Evolutionary conservation across 2,329 filamentous ascomycete genomes (phyloP), one percentile per base, ranked within the genome.

Genomic region (Metarhizium rileyi): DNA sequence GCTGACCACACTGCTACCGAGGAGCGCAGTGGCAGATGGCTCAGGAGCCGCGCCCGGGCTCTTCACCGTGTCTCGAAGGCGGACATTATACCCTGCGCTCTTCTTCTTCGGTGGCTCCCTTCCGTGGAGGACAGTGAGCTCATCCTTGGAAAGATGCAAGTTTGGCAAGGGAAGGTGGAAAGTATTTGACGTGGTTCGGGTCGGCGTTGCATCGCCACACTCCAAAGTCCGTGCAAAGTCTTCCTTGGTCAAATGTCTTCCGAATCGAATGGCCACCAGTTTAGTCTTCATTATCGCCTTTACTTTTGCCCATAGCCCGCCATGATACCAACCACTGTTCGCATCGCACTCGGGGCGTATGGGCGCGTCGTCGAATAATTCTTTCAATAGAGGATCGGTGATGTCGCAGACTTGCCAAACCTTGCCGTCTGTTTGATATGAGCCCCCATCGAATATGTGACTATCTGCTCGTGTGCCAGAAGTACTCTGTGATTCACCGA

Each of bases 401-500:
- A 97, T 84, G 64, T 98, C 93, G 69, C 90, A 95, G 25, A 94
- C 78, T 71, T 97, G 93, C 86, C 90, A 98, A 46, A 93, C 84
- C 60, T 93, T 93, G 36, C 90, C 90, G 60, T 95, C 90, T 1
- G 80, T 78, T 16, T 81, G 80, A 49, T 91, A 80, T 2, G 76
- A 77, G 52, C 81, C 74, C 44, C 91, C 91, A 53, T 94, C 88
- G 66, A 96, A 97, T 1, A 91, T 72, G 65, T 97, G 90, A 48
- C 75, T 83, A 27, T 70, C 64, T 20, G 65, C 66, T 30, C 69
- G 63, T 23, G 69, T 67, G 42, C 69, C 68, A 9, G 64, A 56
- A 30, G 67, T 63, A 50, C 63, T 66, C 20, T 66, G 70, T 6
- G 68, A 61, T 26, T 70, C 67, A 14, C 64, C 66, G 52, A 68